Conservation (phyloP, 441 rosid species). For the Adansonia madagascariensis region DNA sequence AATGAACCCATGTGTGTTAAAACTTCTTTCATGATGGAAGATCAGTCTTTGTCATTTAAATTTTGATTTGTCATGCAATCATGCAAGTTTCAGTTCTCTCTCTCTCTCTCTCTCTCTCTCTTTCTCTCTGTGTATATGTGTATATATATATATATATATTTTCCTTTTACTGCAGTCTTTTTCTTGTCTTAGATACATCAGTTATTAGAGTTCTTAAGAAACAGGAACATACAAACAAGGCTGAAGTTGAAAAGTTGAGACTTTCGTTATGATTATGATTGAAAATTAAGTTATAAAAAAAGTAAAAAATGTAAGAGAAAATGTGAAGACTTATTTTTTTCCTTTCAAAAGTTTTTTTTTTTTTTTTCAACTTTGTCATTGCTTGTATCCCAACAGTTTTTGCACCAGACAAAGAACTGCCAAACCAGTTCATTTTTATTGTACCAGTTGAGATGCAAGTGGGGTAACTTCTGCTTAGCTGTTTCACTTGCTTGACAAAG, state of each 20-base stretch:
- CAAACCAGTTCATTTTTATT: neutral
- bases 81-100: neutral
- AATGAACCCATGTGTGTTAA: constrained; percentile 5
- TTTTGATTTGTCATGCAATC: constrained; percentile 3
- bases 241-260: constrained; percentile 33
- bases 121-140: neutral
- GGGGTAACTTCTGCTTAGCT: constrained; percentile 9
- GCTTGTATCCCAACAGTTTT: neutral
- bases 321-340: constrained; percentile 17
- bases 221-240: constrained; percentile 4
- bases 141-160: neutral
- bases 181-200: constrained; percentile 13
- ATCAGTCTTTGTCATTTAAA: constrained; percentile 22
- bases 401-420: constrained; percentile 26
- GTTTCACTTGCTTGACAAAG: neutral
- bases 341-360: neutral
- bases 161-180: constrained; percentile 12
- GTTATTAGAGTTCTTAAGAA: constrained; percentile 11
- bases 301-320: constrained; percentile 16
- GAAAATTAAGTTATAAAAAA: constrained; percentile 44
- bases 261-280: constrained; percentile 51
- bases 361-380: constrained; percentile 1
- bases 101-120: neutral
- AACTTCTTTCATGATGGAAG: neutral
- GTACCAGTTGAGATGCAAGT: constrained; percentile 4